These are phyloP conservation scores for Paramecium sonneborni DNA, from an alignment of 73 alveolate genomes.

Conservation along the genomic window DNA sequence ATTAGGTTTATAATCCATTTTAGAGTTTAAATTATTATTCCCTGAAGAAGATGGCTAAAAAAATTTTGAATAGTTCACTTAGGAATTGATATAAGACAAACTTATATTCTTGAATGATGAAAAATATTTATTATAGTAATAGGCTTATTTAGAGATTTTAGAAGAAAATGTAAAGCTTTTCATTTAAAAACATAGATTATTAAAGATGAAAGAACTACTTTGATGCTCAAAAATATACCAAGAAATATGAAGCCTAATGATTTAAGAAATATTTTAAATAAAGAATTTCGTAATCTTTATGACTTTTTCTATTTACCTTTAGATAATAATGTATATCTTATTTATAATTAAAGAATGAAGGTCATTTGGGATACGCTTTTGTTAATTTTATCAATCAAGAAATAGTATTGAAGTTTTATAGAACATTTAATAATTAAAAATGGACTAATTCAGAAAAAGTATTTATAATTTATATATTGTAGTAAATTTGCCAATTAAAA, in stretches of 20 bases:
- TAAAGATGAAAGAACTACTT: constrained; percentile 36
- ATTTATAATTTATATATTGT: background rate
- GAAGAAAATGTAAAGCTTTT: constrained; percentile 10
- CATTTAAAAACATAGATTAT: background rate
- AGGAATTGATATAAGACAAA: constrained; percentile 12
- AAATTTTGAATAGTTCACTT: constrained; percentile 1
- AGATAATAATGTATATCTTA: background rate
- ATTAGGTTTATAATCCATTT: background rate
- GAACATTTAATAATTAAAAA: constrained; percentile 19
- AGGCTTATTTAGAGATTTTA: background rate
- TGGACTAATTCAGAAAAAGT: constrained; percentile 35
- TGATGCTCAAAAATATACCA: constrained; percentile 48
- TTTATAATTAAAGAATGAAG: background rate
- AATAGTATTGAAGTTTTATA: constrained; percentile 15
- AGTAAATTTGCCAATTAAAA: constrained; percentile 48
- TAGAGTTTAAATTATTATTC: constrained; percentile 41
- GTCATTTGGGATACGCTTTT: constrained; percentile 47
- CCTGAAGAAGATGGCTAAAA: constrained; percentile 37
- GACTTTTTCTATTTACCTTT: constrained; percentile 30
- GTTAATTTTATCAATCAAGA: background rate
- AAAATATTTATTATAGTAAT: background rate
- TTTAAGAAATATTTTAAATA: constrained; percentile 19
- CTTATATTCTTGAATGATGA: background rate
- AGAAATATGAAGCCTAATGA: constrained; percentile 13
- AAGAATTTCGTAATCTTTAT: background rate